Conservation (phyloP, 768 basidiomycete genomes). For the Fomitopsis pulvina region DNA sequence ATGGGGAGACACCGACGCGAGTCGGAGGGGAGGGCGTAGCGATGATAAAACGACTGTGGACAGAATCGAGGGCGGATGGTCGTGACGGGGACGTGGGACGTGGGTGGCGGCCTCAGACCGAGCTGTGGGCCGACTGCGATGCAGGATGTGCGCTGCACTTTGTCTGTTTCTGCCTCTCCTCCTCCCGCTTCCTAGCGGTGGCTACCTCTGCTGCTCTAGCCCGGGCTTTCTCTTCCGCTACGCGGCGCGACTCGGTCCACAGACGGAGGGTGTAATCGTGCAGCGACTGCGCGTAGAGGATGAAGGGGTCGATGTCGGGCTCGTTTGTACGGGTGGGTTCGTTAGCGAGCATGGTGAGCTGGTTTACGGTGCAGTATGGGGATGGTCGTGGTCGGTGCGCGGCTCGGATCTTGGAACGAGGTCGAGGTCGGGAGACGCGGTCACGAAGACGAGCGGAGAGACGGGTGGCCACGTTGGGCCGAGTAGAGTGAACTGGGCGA, state of each 20-base stretch:
- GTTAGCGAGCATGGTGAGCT: neutral
- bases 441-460: neutral
- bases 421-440: neutral
- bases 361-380: constrained; percentile 4
- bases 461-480: neutral
- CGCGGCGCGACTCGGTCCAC: constrained; percentile 60
- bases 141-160: neutral
- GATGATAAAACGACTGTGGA: neutral
- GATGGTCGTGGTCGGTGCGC: neutral
- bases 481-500: neutral
- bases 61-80: neutral
- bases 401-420: neutral
- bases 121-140: neutral
- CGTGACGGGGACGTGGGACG: too few relatives aligned
- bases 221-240: constrained; percentile 41
- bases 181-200: constrained; percentile 8
- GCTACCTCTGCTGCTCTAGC: constrained; percentile 10
- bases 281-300: constrained; percentile 55
- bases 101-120: constrained; percentile 1
- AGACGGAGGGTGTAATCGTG: constrained; percentile 62
- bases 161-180: constrained; percentile 6
- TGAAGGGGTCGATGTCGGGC: constrained; percentile 25
- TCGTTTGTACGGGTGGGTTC: constrained; percentile 2
- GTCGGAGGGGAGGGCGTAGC: too few relatives aligned
- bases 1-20: too few relatives aligned